Base-by-base conservation (phyloP, 495 filamentous ascomycete genomes). In the Penicillium steckii region DNA sequence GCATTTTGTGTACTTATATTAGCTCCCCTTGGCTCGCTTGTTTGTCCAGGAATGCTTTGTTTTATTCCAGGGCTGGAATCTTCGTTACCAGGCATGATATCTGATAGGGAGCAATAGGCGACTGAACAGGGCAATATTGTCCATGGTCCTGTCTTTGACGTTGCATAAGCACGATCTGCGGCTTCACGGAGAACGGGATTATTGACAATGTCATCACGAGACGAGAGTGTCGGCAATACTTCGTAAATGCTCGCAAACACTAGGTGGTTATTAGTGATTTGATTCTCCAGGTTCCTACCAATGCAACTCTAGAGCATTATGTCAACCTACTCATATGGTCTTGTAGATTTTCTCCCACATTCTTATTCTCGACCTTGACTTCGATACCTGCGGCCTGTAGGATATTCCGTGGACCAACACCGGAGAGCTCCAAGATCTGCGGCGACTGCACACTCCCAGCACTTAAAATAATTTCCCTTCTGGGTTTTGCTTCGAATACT, bases 291-390 rank as follows among this genome's bases (percentile, higher is more conserved):
- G n/a, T n/a, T n/a, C n/a, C n/a, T n/a, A n/a, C n/a, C n/a, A n/a
- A n/a, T n/a, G n/a, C n/a, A n/a, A n/a, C n/a, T n/a, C n/a, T n/a
- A 3, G 33, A 5, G 23, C 13, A 13, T 47, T 7, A 15, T 45
- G 8, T 17, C 12, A 17, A 4, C 68, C 37, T 64, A 74, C 77
- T 75, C 44, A 76, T 52, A 51, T 83, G 80, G 24, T 83, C 80
- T 52, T 85, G 81, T 3, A 84, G 60, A 35, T 83, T 83, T 44
- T 78, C 73, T 4, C 81, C 81, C 2, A 84, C 80, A 15, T 74
- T 73, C 0, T 75, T 61, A 26, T 72, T 74, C 19, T 73, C 59
- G 3, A 80, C 60, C 19, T 74, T 71, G 4, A 74, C 55, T 0
- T 65, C 55, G 21, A 85, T 74, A 0, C 74, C 71, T 4, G 70